Percentiles rank a stretch among this genome's conserved stretches.
Conservation (phyloP, 129 eudicot species). For the Artemisia argyi region DNA sequence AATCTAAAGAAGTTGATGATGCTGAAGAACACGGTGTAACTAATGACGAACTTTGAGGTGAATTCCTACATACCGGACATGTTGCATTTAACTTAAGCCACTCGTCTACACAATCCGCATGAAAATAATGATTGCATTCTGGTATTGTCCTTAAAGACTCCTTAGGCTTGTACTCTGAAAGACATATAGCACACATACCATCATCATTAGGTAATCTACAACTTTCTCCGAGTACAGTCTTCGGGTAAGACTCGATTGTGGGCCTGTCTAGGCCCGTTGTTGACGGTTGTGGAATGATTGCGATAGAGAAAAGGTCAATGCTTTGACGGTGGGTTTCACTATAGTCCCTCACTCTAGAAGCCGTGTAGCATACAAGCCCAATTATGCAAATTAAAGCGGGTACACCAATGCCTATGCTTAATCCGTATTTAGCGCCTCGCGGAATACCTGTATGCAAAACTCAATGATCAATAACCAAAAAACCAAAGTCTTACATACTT, state of each 20-base stretch:
- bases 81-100: slow-evolving; percentile 79
- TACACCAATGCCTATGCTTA: slow-evolving; percentile 36
- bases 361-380: slow-evolving; percentile 22
- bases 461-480: not conserved
- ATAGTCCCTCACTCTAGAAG: slow-evolving; percentile 7
- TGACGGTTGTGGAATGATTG: slow-evolving; percentile 30
- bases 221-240: slow-evolving; percentile 51
- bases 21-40: slow-evolving; percentile 38
- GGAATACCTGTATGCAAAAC: slow-evolving; percentile 24
- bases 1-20: slow-evolving; percentile 15
- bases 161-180: slow-evolving; percentile 69
- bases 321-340: slow-evolving; percentile 19
- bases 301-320: slow-evolving; percentile 25
- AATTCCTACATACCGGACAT: slow-evolving; percentile 79
- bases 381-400: slow-evolving; percentile 15
- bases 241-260: slow-evolving; percentile 54
- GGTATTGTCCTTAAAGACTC: slow-evolving; percentile 77
- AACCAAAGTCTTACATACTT: not conserved
- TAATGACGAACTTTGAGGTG: slow-evolving; percentile 45
- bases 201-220: slow-evolving; percentile 48
- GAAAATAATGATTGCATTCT: slow-evolving; percentile 77
- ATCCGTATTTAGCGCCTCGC: slow-evolving; percentile 32
- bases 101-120: slow-evolving; percentile 74
- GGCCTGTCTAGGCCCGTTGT: slow-evolving; percentile 41
- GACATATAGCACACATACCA: slow-evolving; percentile 64